Evolutionary conservation across 768 basidiomycete genomes (phyloP), one percentile per base, ranked within the genome.

Genomic region (Cubamyces lactineus): DNA sequence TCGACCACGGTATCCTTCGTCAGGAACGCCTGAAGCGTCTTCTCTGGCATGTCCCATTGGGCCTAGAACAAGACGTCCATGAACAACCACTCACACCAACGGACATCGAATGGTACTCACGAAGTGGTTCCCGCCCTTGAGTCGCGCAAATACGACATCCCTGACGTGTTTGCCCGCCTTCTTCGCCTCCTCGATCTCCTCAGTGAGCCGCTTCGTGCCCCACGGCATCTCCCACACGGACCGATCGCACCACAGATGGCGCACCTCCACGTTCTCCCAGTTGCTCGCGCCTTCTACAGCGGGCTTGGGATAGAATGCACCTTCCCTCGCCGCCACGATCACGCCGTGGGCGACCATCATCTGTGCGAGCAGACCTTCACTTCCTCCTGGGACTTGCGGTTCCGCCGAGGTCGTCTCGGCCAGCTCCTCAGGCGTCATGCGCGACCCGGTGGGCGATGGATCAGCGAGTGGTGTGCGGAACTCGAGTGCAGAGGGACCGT

Each of bases 41-140:
- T 52, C 41, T 51, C 49, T 2, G 57, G 57, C 49, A 59, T 34
- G 9, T 59, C 57, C 48, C 48, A 59, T 12, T 51, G 49, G 4
- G 57, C 57, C 57, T 58, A 24, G 0, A 12, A 21, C 9, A 17
- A 4, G 21, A 17, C 9, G 21, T 38, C n/a, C 34, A 49, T 19
- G 2, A 41, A 12, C 17, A n/a, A 11, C 1, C 3, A 15, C 46
- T 3, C 48, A 9, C 28, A 9, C 24, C 12, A 7, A 13, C 21
- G 26, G 30, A 26, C 1, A 13, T 15, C 24, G 7, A 46, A 26
- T 2, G 16, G 38, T 5, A 55, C 62, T 41, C 53, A 63, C 62
- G 43, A 63, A 63, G 24, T 63, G 62, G 17, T 63, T 63, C 26
- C 45, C 62, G 11, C 57, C 50, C 47, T 30, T 17, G 34, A 59